These are phyloP conservation scores for Salix udensis DNA, from an alignment of 345 rosid species.

Conservation along the genomic window DNA sequence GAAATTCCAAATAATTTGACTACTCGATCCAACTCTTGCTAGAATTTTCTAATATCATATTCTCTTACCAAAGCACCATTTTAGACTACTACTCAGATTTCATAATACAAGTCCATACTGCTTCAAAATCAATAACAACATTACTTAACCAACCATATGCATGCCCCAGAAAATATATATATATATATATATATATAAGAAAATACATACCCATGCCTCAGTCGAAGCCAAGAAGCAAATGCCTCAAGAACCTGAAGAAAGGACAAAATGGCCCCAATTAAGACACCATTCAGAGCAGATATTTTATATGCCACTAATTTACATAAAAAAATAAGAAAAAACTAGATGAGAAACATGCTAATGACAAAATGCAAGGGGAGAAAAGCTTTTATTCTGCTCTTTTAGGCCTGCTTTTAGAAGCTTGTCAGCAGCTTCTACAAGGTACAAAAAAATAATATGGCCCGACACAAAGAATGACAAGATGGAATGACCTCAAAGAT, in stretches of 20 bases:
- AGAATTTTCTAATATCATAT: not conserved
- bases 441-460: not conserved
- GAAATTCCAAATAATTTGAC: not conserved
- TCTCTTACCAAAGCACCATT: not conserved
- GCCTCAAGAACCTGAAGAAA: conserved; percentile 92
- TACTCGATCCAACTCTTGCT: not conserved
- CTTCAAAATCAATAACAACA: conserved; percentile 1
- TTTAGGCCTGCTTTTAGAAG: not conserved
- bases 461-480: not conserved
- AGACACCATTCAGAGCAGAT: conserved; percentile 6
- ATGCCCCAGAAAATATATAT: not conserved
- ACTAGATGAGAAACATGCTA: not conserved
- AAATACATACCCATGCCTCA: conserved; percentile 70
- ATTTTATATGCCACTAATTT: not conserved
- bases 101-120: not conserved
- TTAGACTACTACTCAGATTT: not conserved
- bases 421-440: not conserved
- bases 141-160: not conserved
- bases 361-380: not conserved
- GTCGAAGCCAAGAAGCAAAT: conserved; percentile 96
- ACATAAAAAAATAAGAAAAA: not conserved
- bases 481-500: not conserved
- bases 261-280: conserved; percentile 18
- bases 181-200: not conserved
- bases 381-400: not conserved